Percentiles rank a stretch among this genome's conserved stretches.
Conservation (phyloP, 106 monocot genomes). For the Dendrobium catenatum region DNA sequence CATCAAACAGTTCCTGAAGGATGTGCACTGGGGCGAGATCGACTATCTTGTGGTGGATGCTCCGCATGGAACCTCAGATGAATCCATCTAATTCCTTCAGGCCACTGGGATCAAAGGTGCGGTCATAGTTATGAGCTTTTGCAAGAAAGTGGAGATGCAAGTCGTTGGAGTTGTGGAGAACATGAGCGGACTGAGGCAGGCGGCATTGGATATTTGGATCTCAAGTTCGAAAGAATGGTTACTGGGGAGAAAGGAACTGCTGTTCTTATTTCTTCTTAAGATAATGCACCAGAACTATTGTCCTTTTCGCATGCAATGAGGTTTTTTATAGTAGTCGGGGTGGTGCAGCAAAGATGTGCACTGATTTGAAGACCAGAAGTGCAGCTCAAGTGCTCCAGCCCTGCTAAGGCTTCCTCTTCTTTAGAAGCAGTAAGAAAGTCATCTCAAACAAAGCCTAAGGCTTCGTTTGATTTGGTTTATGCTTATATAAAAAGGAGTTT, state of each 20-base stretch:
- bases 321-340: constrained; percentile 75
- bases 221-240: constrained; percentile 42
- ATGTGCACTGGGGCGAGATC: constrained; percentile 88
- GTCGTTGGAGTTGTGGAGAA: constrained; percentile 91
- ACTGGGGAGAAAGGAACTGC: constrained; percentile 19
- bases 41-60: constrained; percentile 94
- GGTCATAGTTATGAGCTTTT: constrained; percentile 82
- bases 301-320: constrained; percentile 42
- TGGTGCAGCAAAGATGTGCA: constrained; percentile 80
- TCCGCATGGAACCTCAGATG: constrained; percentile 76
- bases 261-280: constrained; percentile 32
- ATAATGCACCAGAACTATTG: constrained; percentile 57
- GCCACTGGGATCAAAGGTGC: constrained; percentile 78
- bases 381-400: constrained; percentile 55
- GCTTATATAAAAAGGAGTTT: too few relatives aligned
- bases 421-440: too few relatives aligned
- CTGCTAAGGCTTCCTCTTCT: constrained; percentile 25
- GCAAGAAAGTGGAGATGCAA: constrained; percentile 75
- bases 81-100: constrained; percentile 78
- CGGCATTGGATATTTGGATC: constrained; percentile 14
- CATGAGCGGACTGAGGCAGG: constrained; percentile 87
- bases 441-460: too few relatives aligned
- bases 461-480: too few relatives aligned
- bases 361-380: constrained; percentile 65
- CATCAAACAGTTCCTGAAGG: constrained; percentile 93